Evolutionary conservation across 2,329 filamentous ascomycete genomes (phyloP).

Genomic region (Mollisia scopiformis): DNA sequence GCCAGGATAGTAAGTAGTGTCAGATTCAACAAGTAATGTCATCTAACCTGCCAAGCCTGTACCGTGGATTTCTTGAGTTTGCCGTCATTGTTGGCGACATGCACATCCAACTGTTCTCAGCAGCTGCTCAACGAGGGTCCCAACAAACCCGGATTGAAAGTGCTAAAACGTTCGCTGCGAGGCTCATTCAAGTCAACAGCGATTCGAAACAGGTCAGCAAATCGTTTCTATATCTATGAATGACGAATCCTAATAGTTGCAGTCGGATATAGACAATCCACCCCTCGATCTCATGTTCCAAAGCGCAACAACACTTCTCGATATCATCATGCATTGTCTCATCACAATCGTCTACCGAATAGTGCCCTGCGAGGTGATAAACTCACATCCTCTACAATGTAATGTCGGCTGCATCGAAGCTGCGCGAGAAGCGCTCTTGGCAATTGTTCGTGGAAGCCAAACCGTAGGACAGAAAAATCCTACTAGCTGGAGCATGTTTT

Average conservation of each 20-base stretch:
- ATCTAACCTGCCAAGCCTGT: not conserved
- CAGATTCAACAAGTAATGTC: not conserved
- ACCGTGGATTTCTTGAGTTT: not conserved
- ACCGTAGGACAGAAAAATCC: not conserved
- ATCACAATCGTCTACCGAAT: not conserved
- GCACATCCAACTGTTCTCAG: not conserved
- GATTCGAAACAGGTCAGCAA: not conserved
- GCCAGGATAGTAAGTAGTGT: not conserved
- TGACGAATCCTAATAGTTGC: not conserved
- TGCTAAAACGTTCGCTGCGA: not conserved
- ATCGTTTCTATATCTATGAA: not conserved
- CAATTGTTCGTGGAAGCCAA: not conserved
- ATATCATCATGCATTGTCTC: not conserved
- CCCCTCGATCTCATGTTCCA: not conserved
- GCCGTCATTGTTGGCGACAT: not conserved
- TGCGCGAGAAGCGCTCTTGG: not conserved
- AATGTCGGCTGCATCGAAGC: not conserved
- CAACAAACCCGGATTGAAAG: not conserved
- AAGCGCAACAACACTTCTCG: not conserved
- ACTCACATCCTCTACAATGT: not conserved
- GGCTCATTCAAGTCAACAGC: not conserved
- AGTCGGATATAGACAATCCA: not conserved
- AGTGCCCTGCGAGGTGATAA: not conserved
- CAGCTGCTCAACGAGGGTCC: not conserved
- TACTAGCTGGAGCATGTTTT: not conserved